Conservation (phyloP, 164 flowering plant genomes). For the Tetrastigma voinierianum region DNA sequence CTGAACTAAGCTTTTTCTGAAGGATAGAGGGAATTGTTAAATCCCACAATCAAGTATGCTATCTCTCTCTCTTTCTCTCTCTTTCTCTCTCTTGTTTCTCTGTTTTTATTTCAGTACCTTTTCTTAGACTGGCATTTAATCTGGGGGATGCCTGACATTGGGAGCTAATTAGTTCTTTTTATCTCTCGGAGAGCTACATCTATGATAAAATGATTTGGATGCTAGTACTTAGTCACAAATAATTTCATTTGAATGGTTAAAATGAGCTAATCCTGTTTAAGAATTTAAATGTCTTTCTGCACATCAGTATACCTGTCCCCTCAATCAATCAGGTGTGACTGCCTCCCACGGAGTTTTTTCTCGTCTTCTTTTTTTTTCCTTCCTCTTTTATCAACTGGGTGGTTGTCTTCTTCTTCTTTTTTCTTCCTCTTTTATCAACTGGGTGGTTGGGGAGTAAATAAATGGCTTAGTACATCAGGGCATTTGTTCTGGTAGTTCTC, state of each 20-base stretch:
- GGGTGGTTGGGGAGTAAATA: neutral
- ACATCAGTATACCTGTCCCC: neutral
- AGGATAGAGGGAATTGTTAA: slow-evolving; percentile 1
- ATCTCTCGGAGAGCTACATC: neutral
- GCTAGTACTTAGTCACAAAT: neutral
- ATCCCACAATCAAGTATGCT: slow-evolving; percentile 22
- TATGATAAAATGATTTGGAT: neutral
- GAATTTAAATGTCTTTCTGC: slow-evolving; percentile 1
- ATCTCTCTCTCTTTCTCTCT: slow-evolving; percentile 12
- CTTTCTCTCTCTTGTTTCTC: neutral
- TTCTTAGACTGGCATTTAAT: neutral
- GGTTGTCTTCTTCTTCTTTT: too few species aligned
- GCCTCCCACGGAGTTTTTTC: neutral
- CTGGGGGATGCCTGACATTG: neutral
- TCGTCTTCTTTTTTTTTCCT: neutral
- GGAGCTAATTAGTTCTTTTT: neutral
- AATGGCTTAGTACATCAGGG: neutral
- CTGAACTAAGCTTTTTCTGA: slow-evolving; percentile 73
- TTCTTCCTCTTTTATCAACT: neutral
- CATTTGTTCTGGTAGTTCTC: slow-evolving; percentile 5
- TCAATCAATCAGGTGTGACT: slow-evolving; percentile 11
- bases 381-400: too few species aligned
- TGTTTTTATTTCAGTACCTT: neutral
- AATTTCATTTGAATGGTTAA: too few species aligned
- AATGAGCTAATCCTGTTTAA: neutral